Base-by-base conservation (phyloP, 768 basidiomycete genomes). In the Podaxis sp. region DNA sequence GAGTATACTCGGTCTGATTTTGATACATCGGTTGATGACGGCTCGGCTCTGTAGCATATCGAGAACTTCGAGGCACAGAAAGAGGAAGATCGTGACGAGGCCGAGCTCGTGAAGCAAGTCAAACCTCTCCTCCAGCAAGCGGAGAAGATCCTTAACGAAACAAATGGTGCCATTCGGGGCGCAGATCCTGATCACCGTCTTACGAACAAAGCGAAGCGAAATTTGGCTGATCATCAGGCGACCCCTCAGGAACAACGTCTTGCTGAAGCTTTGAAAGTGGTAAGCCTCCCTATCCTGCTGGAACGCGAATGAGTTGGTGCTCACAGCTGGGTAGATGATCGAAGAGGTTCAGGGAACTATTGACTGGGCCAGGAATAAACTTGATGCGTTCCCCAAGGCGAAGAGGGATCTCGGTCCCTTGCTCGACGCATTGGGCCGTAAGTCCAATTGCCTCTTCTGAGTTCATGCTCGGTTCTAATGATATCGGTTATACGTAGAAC, bases 261-360 rank as follows among this genome's bases (percentile, higher is more conserved):
- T 44, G 76, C 76, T 1, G 75, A 77, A 55, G 74, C 75, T 6
- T 62, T 79, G 60, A 77, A 76, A 70, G 67, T 72, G 12, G 76
- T 77, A 64, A 46, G 73, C 57, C 6, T 17, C 11, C n/a, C 12
- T 7, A 22, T 46, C 1, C 15, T 33, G 33, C 17, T 19, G 15
- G 12, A 52, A 13, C 42, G 22, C 44, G 52, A 11, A n/a, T 26
- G 15, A 22, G 52, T 36, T 36, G 3, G 33, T 19, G 22, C 33
- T 58, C 8, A 26, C 24, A 11, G 11, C 15, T 22, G 1, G 36
- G 30, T 33, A 77, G 77, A 63, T 77, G 60, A 52, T 76, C 39
- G 69, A 77, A 62, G 74, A 75, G 59, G 76, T 79, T 15, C 72
- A 73, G 26, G 76, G 76, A 13, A 77, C 76, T 0, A 74, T 77